A percentile compares a stretch with the other conserved stretches of the same genome.
Conservation (phyloP, 2,329 filamentous ascomycete genomes). For the Orbilia ellipsospora region DNA sequence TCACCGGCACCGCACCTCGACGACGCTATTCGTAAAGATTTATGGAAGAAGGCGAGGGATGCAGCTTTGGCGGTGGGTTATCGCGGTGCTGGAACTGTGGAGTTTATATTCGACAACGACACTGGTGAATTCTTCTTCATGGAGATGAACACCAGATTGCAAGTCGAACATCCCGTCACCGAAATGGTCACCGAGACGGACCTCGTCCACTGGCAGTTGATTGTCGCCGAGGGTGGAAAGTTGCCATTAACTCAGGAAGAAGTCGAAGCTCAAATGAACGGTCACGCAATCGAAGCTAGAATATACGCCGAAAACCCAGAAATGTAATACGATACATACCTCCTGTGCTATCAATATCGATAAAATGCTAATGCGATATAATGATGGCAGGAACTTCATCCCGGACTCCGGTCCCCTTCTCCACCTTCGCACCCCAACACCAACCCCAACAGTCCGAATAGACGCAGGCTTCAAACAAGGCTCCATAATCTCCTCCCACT, state of each 20-base stretch:
- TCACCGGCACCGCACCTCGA: conserved; percentile 79
- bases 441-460: conserved; percentile 80
- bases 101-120: conserved; percentile 88
- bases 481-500: conserved; percentile 91
- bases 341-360: background rate
- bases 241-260: conserved; percentile 74
- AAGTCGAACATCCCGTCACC: conserved; percentile 96
- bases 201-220: conserved; percentile 94
- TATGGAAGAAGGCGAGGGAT: conserved; percentile 75
- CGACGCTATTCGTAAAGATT: conserved; percentile 69
- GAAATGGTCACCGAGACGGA: conserved; percentile 81
- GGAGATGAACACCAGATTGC: conserved; percentile 83
- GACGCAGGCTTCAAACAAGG: conserved; percentile 93
- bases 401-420: conserved; percentile 90
- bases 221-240: conserved; percentile 78
- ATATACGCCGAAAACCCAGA: conserved; percentile 97
- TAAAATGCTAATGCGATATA: background rate
- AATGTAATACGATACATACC: conserved; percentile 63
- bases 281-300: conserved; percentile 91
- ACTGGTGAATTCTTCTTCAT: conserved; percentile 83
- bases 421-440: conserved; percentile 79
- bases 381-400: conserved; percentile 75
- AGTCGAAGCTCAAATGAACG: conserved; percentile 77
- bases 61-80: conserved; percentile 82
- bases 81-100: conserved; percentile 87